Evolutionary conservation across 1,284 basidiomycete genomes (phyloP), one percentile per base, ranked within the genome.

Genomic region (Abortiporus biennis): DNA sequence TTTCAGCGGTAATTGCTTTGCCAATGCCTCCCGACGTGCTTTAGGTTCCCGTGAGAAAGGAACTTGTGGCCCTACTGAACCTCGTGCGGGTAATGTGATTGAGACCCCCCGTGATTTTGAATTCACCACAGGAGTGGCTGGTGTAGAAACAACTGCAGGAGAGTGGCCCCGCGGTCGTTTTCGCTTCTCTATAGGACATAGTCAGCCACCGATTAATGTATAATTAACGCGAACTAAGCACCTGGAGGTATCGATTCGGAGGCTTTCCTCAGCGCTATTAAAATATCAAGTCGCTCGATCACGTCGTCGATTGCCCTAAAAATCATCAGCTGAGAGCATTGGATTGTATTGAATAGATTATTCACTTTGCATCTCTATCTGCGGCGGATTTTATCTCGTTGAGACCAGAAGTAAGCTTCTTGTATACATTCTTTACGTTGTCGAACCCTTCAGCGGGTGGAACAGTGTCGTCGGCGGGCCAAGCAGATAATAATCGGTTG

Each of bases 131-230:
- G 71, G 57, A 21, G 70, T 59, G 9, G 69, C 65, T 16, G 74
- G 53, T 16, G 50, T 47, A n/a, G 61, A 54, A 13, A 55, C 49
- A 16, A 60, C 68, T 3, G 74, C 64, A 5, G 86, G 85, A 9
- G 87, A 88, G 19, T 76, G 72, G 5, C 70, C 76, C 43, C 85
- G 68, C 20, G 80, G 80, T 16, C 86, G 80, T 61, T 89, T 88
- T 35, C 86, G 75, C 61, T 88, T 89, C 47, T 86, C 83, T 76
- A 53, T 3, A 16, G 15, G 9, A 27, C 34, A 12, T 17, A 38
- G 15, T n/a, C 21, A 17, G 16, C 22, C 34, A 17, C 15, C 23
- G 29, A 19, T 19, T 25, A 13, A 17, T 34, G 27, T 29, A 29
- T 29, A 8, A 29, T 29, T 9, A 4, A 15, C 6, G 15, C 24